Base-by-base conservation (phyloP, 768 basidiomycete genomes). In the Baorangia bicolor region DNA sequence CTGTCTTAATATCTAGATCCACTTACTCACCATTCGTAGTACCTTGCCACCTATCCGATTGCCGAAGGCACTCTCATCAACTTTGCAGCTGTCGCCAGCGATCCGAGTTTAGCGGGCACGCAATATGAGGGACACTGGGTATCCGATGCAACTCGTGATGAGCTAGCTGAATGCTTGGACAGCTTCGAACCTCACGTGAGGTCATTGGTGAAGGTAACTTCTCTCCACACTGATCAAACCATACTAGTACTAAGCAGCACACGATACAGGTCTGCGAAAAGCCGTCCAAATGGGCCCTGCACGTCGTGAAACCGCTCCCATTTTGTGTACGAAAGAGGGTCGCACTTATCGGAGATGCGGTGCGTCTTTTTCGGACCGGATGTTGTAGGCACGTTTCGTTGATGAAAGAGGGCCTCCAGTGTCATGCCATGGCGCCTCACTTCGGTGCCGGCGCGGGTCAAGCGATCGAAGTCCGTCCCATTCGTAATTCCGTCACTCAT, bases 291-390 rank as follows among this genome's bases (percentile, higher is more conserved):
- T 83, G 81, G 78, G 74, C 76, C 4, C 60, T 83, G 31, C 75
- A 79, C 48, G 68, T 69, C 30, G 62, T 83, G 28, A 72, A 71
- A 14, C 71, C 73, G 10, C 65, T 83, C 10, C 71, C 75, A 0
- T 71, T 70, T 5, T 80, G 71, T 44, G 73, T 74, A 3, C 66
- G 62, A 18, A 73, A 73, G 11, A 67, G 72, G 6, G 75, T 83
- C 0, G 75, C 75, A 7, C 69, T 86, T 10, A 64, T 79, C 4
- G 82, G 82, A 8, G 83, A 85, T 60, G 76, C 83, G 16, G 78
- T 79, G 47, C 44, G 72, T 57, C 21, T 28, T 16, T 16, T 28
- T 49, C 8, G 4, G 21, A 10, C 1, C 4, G 6, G 2, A 2
- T 12, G 12, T 35, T 16, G 27, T 12, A 11, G 18, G 6, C 9